These are phyloP conservation scores for Trichoderma parareesei DNA, from an alignment of 495 filamentous ascomycete genomes.

Conservation along the genomic window DNA sequence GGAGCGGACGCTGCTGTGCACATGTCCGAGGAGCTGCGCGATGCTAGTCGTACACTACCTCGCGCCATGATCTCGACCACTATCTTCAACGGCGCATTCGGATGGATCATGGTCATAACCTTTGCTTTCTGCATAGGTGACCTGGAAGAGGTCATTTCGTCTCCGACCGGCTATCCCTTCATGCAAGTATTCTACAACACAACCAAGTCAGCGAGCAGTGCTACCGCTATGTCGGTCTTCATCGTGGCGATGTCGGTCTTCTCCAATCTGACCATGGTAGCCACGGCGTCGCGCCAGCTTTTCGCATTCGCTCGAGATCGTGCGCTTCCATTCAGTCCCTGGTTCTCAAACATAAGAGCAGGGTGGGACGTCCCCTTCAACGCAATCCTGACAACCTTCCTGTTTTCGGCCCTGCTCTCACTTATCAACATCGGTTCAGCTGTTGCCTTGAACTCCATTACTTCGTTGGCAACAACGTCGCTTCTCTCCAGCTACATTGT, in stretches of 20 bases:
- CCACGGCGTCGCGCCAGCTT: slow-evolving; percentile 44
- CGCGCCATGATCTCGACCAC: slow-evolving; percentile 37
- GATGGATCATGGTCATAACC: slow-evolving; percentile 37
- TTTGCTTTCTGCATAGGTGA: slow-evolving; percentile 38
- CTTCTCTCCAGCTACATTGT: slow-evolving; percentile 43
- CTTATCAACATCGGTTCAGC: slow-evolving; percentile 53
- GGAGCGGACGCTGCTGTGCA: slow-evolving; percentile 21
- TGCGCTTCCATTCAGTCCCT: slow-evolving; percentile 47
- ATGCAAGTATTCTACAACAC: slow-evolving; percentile 45
- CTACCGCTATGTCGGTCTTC: slow-evolving; percentile 38
- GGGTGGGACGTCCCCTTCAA: slow-evolving; percentile 45
- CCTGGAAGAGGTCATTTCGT: slow-evolving; percentile 23
- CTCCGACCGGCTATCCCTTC: slow-evolving; percentile 42
- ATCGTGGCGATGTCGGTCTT: slow-evolving; percentile 39
- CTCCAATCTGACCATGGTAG: slow-evolving; percentile 40
- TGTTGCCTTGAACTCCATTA: slow-evolving; percentile 47
- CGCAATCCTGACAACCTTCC: slow-evolving; percentile 39
- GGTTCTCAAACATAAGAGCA: slow-evolving; percentile 30
- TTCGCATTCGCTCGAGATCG: slow-evolving; percentile 57
- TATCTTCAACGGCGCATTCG: slow-evolving; percentile 30
- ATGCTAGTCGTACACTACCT: slow-evolving; percentile 38
- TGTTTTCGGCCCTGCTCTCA: slow-evolving; percentile 45
- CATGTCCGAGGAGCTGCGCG: slow-evolving; percentile 41
- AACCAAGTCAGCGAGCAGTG: slow-evolving; percentile 32
- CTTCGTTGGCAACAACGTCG: slow-evolving; percentile 37